These are phyloP conservation scores for Spraguea lophii DNA, from an alignment of 371 early-diverging fungal species.

Conservation along the genomic window DNA sequence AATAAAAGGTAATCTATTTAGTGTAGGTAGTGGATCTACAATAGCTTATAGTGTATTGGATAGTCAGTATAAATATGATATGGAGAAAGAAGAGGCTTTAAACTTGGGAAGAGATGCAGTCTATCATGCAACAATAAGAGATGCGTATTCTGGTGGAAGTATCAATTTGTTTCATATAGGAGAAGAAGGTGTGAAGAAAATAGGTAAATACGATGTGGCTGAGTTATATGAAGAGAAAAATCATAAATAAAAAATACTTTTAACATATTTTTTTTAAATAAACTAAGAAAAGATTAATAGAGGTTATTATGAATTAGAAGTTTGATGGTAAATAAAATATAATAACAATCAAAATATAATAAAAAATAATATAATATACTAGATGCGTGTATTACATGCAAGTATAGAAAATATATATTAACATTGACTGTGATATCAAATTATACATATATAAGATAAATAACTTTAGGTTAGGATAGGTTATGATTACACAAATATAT, in stretches of 20 bases:
- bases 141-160: slow-evolving; percentile 88
- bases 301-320: too few relatives aligned
- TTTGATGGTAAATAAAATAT: too few relatives aligned
- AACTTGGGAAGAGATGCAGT: slow-evolving; percentile 82
- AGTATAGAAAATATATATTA: too few relatives aligned
- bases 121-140: slow-evolving; percentile 90
- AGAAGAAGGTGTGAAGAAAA: slow-evolving; percentile 41
- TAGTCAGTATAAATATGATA: slow-evolving; percentile 63
- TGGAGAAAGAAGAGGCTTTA: slow-evolving; percentile 71
- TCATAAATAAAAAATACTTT: slow-evolving; percentile 15
- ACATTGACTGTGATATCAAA: too few relatives aligned
- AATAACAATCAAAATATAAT: too few relatives aligned
- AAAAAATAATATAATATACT: too few relatives aligned
- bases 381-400: too few relatives aligned
- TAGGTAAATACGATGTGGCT: slow-evolving; percentile 43
- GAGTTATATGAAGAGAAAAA: slow-evolving; percentile 32
- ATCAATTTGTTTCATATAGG: slow-evolving; percentile 52
- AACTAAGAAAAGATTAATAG: too few relatives aligned
- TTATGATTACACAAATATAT: too few relatives aligned
- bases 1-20: slow-evolving; percentile 70
- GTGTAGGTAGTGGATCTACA: slow-evolving; percentile 86
- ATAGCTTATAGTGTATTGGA: slow-evolving; percentile 86
- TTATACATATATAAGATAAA: too few relatives aligned
- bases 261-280: too few relatives aligned
- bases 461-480: too few relatives aligned